Evolutionary conservation across 768 basidiomycete species (phyloP).

Genomic region (Phaffia australis): DNA sequence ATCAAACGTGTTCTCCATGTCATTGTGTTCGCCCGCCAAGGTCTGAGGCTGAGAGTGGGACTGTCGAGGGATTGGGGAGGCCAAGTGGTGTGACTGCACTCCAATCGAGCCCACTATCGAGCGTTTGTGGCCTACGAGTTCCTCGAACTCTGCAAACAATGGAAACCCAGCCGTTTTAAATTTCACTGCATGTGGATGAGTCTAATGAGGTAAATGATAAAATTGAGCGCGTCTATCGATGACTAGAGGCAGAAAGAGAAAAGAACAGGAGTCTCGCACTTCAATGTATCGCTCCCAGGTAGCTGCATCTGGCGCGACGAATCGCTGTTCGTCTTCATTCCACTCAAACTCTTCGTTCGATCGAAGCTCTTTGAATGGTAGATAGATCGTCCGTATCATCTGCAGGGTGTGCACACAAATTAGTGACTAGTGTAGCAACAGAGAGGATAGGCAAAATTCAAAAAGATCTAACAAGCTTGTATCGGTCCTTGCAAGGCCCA

Average conservation of each 20-base stretch:
- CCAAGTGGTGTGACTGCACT: too few species aligned
- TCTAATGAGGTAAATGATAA: not conserved
- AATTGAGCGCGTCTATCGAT: not conserved
- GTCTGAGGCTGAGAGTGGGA: too few species aligned
- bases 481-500: slow-evolving; percentile 5
- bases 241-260: not conserved
- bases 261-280: not conserved
- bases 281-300: not conserved
- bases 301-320: not conserved
- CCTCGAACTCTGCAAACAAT: not conserved
- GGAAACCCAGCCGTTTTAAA: slow-evolving; percentile 2
- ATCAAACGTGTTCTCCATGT: too few species aligned
- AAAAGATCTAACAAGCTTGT: not conserved
- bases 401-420: not conserved
- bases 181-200: not conserved
- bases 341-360: slow-evolving; percentile 1
- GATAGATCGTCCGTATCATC: slow-evolving; percentile 10
- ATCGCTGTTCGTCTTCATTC: slow-evolving; percentile 1
- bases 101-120: too few species aligned
- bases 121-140: not conserved
- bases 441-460: not conserved
- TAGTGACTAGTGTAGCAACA: not conserved
- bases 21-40: too few species aligned
- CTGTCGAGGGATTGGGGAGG: too few species aligned
- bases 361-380: slow-evolving; percentile 5